Base-by-base conservation (phyloP, 176 grass and related monocot species). In the Coix lacrymajobi region DNA sequence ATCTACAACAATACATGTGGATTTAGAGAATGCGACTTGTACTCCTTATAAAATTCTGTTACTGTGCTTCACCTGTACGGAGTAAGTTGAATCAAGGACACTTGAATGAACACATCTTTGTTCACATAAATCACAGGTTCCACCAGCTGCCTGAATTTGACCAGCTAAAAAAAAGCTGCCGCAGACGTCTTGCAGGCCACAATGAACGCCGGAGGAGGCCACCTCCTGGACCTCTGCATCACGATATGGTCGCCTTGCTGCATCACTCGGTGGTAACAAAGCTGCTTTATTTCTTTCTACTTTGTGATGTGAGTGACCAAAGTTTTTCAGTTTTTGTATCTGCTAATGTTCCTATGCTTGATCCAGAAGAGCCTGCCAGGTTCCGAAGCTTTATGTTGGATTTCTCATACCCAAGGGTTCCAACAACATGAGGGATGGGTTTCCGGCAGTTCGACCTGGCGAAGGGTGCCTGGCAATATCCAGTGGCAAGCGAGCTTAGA, bases 141-240 rank as follows among this genome's bases (percentile, higher is more conserved):
- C 95, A 97, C 68, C 90, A 84, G 74, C 51, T 97, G 61, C 49
- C 80, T 75, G 95, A 97, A 80, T 97, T 97, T 63, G 95, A 97
- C 77, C 88, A 97, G 63, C 83, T 69, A 69, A 97, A 97, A 73
- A 88, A 88, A 70, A 97, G 95, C 79, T 97, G 95, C 85, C 95
- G 95, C n/a, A 89, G 86, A 64, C 92, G 95, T n/a, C 92, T 97
- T 3, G 90, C 92, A 10, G 95, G 92, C 61, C 95, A 97, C 85
- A 97, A 97, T 17, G 92, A 94, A 48, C 95, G 95, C 20, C 86
- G 95, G 49, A 94, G 95, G 83, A 91, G 85, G 92, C 88, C 84
- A 2, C 91, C 89, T 19, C 81, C 85, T 45, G 90, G 85, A 11
- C 86, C 92, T 81, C 63, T 24, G 87, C 88, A 10, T 81, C 95